Percentiles rank a stretch among this genome's conserved stretches.
These are phyloP conservation scores for Ophidiomyces ophidiicola DNA, from an alignment of 2,329 filamentous ascomycete genomes.

Conservation along the genomic window DNA sequence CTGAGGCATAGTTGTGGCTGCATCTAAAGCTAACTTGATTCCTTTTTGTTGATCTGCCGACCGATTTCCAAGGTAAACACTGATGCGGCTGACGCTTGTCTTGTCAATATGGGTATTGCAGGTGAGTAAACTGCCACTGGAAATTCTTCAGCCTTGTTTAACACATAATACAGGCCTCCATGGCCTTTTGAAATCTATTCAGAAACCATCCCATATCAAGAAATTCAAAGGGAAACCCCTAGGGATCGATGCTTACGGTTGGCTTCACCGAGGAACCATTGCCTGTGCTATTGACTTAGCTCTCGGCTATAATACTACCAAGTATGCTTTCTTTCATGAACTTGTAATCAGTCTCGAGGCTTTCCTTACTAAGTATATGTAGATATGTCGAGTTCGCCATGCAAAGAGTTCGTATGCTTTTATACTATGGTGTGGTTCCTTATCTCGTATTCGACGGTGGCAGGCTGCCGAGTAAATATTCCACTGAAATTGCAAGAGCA, in stretches of 20 bases:
- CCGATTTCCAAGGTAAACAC: conserved; percentile 10
- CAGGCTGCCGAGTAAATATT: conserved; percentile 82
- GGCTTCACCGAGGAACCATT: conserved; percentile 88
- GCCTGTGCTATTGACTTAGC: conserved; percentile 85
- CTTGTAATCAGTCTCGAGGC: neutral
- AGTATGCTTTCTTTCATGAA: conserved; percentile 42
- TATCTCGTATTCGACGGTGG: conserved; percentile 96
- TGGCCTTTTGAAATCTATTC: conserved; percentile 89
- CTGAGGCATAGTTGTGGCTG: too few relatives aligned
- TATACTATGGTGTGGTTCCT: conserved; percentile 85
- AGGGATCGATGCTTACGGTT: conserved; percentile 94
- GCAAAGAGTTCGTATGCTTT: conserved; percentile 82
- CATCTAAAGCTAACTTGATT: too few relatives aligned
- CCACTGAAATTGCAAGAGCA: conserved; percentile 67
- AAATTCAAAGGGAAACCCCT: conserved; percentile 79
- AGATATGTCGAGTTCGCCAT: conserved; percentile 87
- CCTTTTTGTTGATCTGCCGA: too few relatives aligned
- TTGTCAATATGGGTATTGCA: conserved; percentile 34
- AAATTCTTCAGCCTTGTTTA: neutral
- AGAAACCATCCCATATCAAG: conserved; percentile 74
- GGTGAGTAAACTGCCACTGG: conserved; percentile 21
- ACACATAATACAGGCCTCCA: conserved; percentile 53
- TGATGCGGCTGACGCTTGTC: conserved; percentile 5
- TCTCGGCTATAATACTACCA: conserved; percentile 72
- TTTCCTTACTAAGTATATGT: conserved; percentile 4